Evolutionary conservation across 176 grass and related monocot genomes (phyloP).

Genomic region (Pharus latifolius): DNA sequence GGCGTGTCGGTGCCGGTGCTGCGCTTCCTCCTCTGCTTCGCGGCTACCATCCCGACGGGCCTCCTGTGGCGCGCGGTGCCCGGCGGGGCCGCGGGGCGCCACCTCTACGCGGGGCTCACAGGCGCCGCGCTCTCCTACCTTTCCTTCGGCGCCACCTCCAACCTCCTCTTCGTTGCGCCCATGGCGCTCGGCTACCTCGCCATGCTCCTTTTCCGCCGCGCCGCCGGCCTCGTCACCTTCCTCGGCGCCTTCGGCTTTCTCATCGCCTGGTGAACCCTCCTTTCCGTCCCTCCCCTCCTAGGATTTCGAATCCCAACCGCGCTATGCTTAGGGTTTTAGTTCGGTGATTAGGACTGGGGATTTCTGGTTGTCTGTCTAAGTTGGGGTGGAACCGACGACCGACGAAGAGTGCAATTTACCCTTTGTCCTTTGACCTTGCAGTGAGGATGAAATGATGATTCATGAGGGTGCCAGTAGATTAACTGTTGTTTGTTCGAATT

Average conservation of each 20-base stretch:
- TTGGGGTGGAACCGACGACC: not conserved
- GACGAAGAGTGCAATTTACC: not conserved
- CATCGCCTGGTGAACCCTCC: conserved; percentile 68
- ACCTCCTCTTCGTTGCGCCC: conserved; percentile 86
- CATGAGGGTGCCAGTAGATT: no score
- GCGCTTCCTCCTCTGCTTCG: conserved; percentile 95
- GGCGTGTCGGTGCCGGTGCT: conserved; percentile 89
- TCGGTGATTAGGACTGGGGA: not conserved
- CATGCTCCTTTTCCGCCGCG: conserved; percentile 66
- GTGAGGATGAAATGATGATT: no score
- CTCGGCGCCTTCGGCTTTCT: conserved; percentile 85
- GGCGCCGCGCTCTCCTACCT: conserved; percentile 83
- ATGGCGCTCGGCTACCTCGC: conserved; percentile 69
- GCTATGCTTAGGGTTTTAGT: not conserved
- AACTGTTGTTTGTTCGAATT: not conserved
- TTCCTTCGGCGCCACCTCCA: conserved; percentile 76
- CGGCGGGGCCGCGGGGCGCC: conserved; percentile 24
- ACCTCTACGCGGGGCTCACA: conserved; percentile 77
- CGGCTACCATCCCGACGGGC: conserved; percentile 81
- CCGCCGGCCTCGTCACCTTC: conserved; percentile 76
- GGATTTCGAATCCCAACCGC: not conserved
- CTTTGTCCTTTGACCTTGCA: not conserved
- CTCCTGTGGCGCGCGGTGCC: conserved; percentile 71
- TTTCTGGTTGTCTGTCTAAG: not conserved
- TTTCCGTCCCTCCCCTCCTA: not conserved